Base-by-base conservation (phyloP, 495 filamentous ascomycete genomes). In the Podospora conica region DNA sequence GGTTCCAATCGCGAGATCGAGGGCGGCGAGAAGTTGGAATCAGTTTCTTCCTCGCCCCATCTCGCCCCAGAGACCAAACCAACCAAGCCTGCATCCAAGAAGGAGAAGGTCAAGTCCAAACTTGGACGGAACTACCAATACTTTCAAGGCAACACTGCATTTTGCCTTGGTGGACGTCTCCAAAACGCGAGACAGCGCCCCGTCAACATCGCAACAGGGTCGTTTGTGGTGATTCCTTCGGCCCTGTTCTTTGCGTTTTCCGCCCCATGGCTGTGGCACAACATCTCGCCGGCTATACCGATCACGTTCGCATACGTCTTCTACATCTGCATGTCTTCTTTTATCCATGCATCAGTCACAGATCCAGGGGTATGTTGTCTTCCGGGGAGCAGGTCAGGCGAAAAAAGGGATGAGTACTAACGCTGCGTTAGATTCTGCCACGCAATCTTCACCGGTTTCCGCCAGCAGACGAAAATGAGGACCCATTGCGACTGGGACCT, bases 281-380 rank as follows among this genome's bases (percentile, higher is more conserved):
- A 97, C 70, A 84, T 96, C 69, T 96, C 92, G 18, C 95, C 95
- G 11, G 94, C 92, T 48, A 88, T 98, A 73, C 95, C 96, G 56
- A 86, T 98, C 66, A 73, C 92, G 31, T 98, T 94, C 77, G 93
- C 87, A 58, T 98, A 98, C 74, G 66, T 97, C 7, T 96, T 93
- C 71, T 91, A 89, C 71, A 80, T 98, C 23, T 95, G 90, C 76
- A 84, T 96, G 53, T 96, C 93, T 20, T 97, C 96, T 2, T 98
- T 97, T 71, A 68, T 96, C 22, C 96, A 96, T 74, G 96, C 92
- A 2, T 96, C 96, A 0, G 83, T 88, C 60, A 89, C 93, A 22
- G 93, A 98, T 78, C 92, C 95, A 25, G 95, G 95, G 53, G 92
- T 96, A 86, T 82, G 89, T 84, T 65, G 29, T 66, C 31, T 22